These are phyloP conservation scores for Colletotrichum cuscutae DNA, from an alignment of 2,329 filamentous ascomycete genomes.

Conservation along the genomic window DNA sequence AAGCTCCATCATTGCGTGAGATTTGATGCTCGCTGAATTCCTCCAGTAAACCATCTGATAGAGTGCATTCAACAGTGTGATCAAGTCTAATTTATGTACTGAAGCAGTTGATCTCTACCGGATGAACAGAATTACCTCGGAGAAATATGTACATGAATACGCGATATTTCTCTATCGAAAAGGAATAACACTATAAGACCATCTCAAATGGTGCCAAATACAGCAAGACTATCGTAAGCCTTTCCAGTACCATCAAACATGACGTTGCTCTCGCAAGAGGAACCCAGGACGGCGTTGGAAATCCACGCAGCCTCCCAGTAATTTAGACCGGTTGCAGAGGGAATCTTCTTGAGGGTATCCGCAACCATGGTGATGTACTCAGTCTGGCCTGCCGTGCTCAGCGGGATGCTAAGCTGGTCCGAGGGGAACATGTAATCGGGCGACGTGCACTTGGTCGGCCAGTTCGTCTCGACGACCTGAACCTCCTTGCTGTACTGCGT, in stretches of 20 bases:
- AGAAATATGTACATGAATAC: too few relatives aligned
- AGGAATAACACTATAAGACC: too few relatives aligned
- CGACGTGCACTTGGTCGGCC: background rate
- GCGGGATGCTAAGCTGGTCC: background rate
- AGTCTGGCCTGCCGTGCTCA: background rate
- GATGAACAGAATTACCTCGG: too few relatives aligned
- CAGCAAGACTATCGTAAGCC: background rate
- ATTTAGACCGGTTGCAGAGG: background rate
- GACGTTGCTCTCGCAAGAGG: conserved; percentile 1
- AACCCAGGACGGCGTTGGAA: background rate
- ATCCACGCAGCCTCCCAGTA: conserved; percentile 5
- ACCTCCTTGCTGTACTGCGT: conserved; percentile 5
- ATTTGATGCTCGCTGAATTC: too few relatives aligned
- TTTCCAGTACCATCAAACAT: conserved; percentile 4
- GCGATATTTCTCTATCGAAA: too few relatives aligned
- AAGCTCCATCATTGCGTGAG: too few relatives aligned
- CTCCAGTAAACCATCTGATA: too few relatives aligned
- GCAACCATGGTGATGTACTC: background rate
- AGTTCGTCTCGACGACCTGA: conserved; percentile 6
- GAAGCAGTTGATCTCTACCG: too few relatives aligned
- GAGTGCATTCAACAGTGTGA: too few relatives aligned
- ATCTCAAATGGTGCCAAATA: background rate
- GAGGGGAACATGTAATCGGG: background rate
- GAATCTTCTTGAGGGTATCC: background rate
- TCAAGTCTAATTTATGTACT: too few relatives aligned